Percentiles rank a stretch among this genome's conserved stretches.
These are phyloP conservation scores for Nakazawaea wickerhamii DNA, from an alignment of 805 yeast species.

Conservation along the genomic window DNA sequence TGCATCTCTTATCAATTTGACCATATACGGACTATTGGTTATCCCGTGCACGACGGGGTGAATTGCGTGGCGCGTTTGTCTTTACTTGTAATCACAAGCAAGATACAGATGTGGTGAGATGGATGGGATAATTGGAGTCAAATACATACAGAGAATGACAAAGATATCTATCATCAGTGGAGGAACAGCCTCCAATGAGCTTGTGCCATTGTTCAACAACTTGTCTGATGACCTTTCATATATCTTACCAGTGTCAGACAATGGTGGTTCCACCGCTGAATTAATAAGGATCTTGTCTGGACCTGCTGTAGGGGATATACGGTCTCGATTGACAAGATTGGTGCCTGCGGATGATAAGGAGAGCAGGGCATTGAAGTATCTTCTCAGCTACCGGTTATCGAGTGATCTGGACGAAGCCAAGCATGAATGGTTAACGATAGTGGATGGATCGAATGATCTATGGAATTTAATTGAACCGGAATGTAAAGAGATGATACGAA, in stretches of 20 bases:
- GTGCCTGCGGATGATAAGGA: constrained; percentile 45
- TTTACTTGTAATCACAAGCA: not conserved
- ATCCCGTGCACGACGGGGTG: not conserved
- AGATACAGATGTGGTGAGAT: not conserved
- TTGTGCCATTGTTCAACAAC: constrained; percentile 52
- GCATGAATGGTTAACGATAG: constrained; percentile 68
- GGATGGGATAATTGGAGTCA: not conserved
- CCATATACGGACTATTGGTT: not conserved
- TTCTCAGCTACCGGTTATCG: constrained; percentile 48
- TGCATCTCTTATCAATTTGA: not conserved
- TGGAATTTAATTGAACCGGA: constrained; percentile 62
- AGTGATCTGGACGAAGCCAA: constrained; percentile 47
- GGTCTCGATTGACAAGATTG: constrained; percentile 74
- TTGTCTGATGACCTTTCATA: constrained; percentile 48
- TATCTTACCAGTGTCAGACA: constrained; percentile 81
- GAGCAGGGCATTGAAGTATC: constrained; percentile 22
- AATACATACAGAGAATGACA: constrained; percentile 20
- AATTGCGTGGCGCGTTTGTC: not conserved
- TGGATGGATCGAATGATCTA: constrained; percentile 69
- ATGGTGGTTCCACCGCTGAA: constrained; percentile 94
- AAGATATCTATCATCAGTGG: constrained; percentile 52
- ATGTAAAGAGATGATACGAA: constrained; percentile 64
- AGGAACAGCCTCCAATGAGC: constrained; percentile 82
- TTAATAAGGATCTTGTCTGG: constrained; percentile 84
- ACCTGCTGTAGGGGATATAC: constrained; percentile 89